These are phyloP conservation scores for Solanum corneliomulleri DNA, from an alignment of 257 asterid genomes.

Conservation along the genomic window DNA sequence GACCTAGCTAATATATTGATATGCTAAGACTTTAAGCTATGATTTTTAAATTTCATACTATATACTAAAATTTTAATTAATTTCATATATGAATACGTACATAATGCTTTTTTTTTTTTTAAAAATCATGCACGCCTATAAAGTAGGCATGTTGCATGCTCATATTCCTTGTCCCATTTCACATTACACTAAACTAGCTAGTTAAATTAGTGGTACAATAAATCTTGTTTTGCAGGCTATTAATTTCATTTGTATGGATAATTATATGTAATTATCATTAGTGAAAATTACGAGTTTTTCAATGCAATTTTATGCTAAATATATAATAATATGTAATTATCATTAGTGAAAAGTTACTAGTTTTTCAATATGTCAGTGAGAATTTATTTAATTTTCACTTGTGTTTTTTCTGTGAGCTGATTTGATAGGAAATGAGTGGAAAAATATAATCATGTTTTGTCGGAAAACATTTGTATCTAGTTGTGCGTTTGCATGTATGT, in stretches of 20 bases:
- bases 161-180: conserved; percentile 18
- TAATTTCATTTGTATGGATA: not conserved
- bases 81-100: conserved; percentile 5
- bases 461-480: not conserved
- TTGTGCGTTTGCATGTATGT: too few species aligned
- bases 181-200: not conserved
- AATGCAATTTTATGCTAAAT: not conserved
- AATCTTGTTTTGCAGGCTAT: not conserved
- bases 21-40: not conserved
- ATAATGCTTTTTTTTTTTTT: conserved; percentile 3
- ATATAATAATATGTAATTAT: too few species aligned
- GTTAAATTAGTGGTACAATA: not conserved
- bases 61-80: not conserved
- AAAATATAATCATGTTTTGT: too few species aligned
- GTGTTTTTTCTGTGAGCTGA: not conserved
- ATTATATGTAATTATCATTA: not conserved
- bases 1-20: not conserved
- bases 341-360: too few species aligned
- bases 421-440: not conserved
- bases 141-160: conserved; percentile 33
- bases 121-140: conserved; percentile 20
- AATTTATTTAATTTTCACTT: too few species aligned
- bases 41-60: not conserved
- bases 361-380: not conserved
- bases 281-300: not conserved